These are phyloP conservation scores for Aspergillus spinulosporus DNA, from an alignment of 2,329 filamentous ascomycete genomes.

Conservation along the genomic window DNA sequence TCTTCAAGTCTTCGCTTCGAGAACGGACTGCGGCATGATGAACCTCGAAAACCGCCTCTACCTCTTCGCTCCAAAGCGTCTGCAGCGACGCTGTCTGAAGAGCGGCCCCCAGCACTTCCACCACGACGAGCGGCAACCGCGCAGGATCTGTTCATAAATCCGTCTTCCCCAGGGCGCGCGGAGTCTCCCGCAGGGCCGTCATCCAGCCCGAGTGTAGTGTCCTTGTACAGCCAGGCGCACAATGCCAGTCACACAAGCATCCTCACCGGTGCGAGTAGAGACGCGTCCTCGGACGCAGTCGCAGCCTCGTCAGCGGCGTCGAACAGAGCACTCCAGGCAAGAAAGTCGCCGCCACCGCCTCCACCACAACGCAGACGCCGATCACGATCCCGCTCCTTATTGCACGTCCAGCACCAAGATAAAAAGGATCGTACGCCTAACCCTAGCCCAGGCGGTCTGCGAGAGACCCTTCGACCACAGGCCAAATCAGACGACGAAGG, in stretches of 20 bases:
- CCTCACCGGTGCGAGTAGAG: constrained; percentile 33
- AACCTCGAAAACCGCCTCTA: constrained; percentile 17
- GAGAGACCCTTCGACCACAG: constrained; percentile 44
- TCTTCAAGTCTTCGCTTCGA: neutral
- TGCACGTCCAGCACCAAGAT: constrained; percentile 29
- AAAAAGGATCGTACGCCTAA: constrained; percentile 32
- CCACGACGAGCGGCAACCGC: constrained; percentile 22
- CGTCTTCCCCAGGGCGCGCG: constrained; percentile 12
- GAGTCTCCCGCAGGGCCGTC: constrained; percentile 21
- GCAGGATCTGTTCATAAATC: constrained; percentile 9
- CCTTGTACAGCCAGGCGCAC: constrained; percentile 27
- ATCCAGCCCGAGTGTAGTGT: constrained; percentile 28
- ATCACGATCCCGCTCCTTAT: constrained; percentile 38
- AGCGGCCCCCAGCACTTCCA: constrained; percentile 29
- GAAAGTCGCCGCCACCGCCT: constrained; percentile 39
- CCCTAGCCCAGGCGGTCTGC: constrained; percentile 43
- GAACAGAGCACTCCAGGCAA: constrained; percentile 41
- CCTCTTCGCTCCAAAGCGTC: constrained; percentile 18
- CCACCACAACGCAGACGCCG: constrained; percentile 42
- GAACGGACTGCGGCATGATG: neutral
- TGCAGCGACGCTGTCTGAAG: constrained; percentile 19
- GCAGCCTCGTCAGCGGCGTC: constrained; percentile 51
- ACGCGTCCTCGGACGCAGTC: constrained; percentile 48
- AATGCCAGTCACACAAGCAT: constrained; percentile 28
- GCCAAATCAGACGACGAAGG: constrained; percentile 39